Percentiles rank a stretch among this genome's conserved stretches.
Evolutionary conservation across 176 grass and related monocot species (phyloP).

Genomic region (Melocanna baccifera): DNA sequence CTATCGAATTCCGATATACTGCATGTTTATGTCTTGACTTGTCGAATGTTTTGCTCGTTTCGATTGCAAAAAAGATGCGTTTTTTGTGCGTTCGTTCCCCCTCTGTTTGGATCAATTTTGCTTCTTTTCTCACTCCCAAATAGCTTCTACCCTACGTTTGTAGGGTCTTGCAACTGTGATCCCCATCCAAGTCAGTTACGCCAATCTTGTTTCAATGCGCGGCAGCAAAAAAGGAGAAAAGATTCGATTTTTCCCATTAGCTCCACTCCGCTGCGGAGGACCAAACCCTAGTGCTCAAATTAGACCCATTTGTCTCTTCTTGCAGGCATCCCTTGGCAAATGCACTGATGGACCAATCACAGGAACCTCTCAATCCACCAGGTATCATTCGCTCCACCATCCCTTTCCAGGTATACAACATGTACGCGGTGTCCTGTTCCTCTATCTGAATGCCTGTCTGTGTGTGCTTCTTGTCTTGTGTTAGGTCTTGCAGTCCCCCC

Average conservation of each 20-base stretch:
- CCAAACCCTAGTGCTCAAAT: neutral
- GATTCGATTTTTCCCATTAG: neutral
- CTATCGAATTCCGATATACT: neutral
- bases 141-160: neutral
- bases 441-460: neutral
- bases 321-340: conserved; percentile 8
- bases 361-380: conserved; percentile 28
- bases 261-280: neutral
- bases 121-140: neutral
- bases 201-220: neutral
- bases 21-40: neutral
- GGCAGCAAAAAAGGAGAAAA: neutral
- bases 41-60: neutral
- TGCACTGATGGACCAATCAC: conserved; percentile 42
- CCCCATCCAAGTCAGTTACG: neutral
- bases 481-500: conserved; percentile 39
- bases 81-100: neutral
- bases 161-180: neutral
- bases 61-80: neutral
- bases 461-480: neutral
- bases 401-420: neutral
- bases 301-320: neutral
- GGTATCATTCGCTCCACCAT: conserved; percentile 5
- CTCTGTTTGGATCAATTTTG: neutral
- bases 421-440: neutral